Percentiles rank a stretch among this genome's conserved stretches.
These are phyloP conservation scores for Hysterium pulicare DNA, from an alignment of 2,329 filamentous ascomycete genomes.

Conservation along the genomic window DNA sequence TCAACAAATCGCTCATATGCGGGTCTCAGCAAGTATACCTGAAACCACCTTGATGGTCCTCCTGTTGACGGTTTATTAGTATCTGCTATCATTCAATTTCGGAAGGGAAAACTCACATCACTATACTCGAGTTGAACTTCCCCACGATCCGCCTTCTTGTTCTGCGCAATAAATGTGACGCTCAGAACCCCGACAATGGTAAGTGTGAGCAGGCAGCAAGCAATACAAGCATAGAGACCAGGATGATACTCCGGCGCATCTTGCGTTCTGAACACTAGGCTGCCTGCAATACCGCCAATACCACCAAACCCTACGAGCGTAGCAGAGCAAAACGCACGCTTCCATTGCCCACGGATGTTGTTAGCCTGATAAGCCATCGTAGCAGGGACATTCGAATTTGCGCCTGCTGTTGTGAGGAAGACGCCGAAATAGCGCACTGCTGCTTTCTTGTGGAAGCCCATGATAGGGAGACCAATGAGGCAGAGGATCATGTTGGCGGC, in stretches of 20 bases:
- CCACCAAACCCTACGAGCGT: slow-evolving; percentile 74
- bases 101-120: slow-evolving; percentile 25
- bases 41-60: slow-evolving; percentile 2
- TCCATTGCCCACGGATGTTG: slow-evolving; percentile 87
- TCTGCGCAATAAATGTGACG: slow-evolving; percentile 32
- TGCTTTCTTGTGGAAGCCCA: slow-evolving; percentile 61
- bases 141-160: slow-evolving; percentile 39
- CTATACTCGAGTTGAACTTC: slow-evolving; percentile 41
- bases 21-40: slow-evolving; percentile 5
- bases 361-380: slow-evolving; percentile 80
- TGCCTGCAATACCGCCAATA: slow-evolving; percentile 73
- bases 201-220: slow-evolving; percentile 35
- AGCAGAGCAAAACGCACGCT: slow-evolving; percentile 74
- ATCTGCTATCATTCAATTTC: not conserved
- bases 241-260: slow-evolving; percentile 36
- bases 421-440: slow-evolving; percentile 68
- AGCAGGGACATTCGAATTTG: slow-evolving; percentile 73
- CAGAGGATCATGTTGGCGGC: slow-evolving; percentile 62
- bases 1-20: too few relatives aligned
- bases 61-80: slow-evolving; percentile 1
- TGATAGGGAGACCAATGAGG: slow-evolving; percentile 67
- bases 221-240: slow-evolving; percentile 39
- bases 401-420: slow-evolving; percentile 72
- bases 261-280: slow-evolving; percentile 62
- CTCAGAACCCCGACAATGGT: slow-evolving; percentile 31